Conservation (phyloP, 768 basidiomycete genomes). For the Mycena rosella region DNA sequence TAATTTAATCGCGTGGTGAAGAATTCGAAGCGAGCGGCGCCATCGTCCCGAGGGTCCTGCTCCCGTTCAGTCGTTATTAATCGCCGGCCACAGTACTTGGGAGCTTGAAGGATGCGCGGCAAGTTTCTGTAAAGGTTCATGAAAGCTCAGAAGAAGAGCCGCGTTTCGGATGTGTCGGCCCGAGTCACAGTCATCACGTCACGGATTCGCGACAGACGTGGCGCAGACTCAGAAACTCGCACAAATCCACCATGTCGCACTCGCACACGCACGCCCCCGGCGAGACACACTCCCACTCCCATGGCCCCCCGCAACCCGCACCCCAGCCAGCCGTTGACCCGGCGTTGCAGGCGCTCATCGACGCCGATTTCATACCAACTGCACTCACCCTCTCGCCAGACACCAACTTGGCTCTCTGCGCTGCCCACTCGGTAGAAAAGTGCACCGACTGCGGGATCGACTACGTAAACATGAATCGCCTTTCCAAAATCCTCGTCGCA, state of each 20-base stretch:
- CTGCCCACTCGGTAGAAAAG: constrained; percentile 75
- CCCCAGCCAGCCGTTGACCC: constrained; percentile 71
- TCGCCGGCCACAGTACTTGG: background rate
- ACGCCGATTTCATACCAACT: constrained; percentile 75
- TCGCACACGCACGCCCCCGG: constrained; percentile 74
- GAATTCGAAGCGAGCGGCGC: background rate
- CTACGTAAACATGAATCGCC: constrained; percentile 80
- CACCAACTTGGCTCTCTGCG: constrained; percentile 70
- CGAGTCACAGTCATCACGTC: no score
- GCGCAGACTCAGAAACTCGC: constrained; percentile 17
- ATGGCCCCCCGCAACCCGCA: constrained; percentile 54
- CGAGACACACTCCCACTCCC: constrained; percentile 63
- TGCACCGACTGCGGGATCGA: constrained; percentile 82
- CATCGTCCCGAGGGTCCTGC: background rate
- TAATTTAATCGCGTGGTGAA: constrained; percentile 47
- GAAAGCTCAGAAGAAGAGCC: background rate
- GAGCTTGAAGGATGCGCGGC: background rate
- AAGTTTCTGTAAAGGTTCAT: constrained; percentile 12
- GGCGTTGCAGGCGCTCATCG: constrained; percentile 80
- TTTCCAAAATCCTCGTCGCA: constrained; percentile 75
- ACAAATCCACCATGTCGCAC: constrained; percentile 79
- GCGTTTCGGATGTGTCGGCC: background rate
- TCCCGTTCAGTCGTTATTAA: background rate
- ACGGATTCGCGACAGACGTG: constrained; percentile 25
- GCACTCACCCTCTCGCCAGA: constrained; percentile 69